Base-by-base conservation (phyloP, 164 flowering plant genomes). In the Saururus chinensis region DNA sequence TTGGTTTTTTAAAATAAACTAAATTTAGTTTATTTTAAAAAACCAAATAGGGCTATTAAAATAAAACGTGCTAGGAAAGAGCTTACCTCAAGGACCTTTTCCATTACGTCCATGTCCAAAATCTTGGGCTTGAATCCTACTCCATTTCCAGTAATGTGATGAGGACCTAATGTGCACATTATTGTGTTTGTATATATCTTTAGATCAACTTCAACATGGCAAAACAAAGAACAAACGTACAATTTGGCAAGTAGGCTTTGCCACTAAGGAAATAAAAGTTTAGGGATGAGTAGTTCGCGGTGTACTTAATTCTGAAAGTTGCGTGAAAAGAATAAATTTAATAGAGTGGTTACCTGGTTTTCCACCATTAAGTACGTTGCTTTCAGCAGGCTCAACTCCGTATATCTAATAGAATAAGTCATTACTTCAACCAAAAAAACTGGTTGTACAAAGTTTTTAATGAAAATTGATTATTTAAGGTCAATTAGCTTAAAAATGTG, bases 91-190 rank as follows among this genome's bases (percentile, higher is more conserved):
- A 90, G 88, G 70, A 93, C 99, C 73, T 75, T 82, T 24, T 93
- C 96, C 97, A 93, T 83, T n/a, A 93, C 71, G 77, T 88, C 96
- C 97, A 93, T 87, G 77, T 91, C 99, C 68, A 93, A 61, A 60
- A 93, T 91, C 51, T 88, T 88, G 21, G 97, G 99, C 59, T 87
- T 91, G 77, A 93, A 93, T 61, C 97, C 99, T 56, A 88, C 99
- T 24, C 97, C 96, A 66, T 82, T 93, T 26, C 96, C 99, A 35
- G 95, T 93, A 23, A 93, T 91, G 13, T 64, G 72, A 73, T 93
- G 99, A 71, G 97, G 97, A 66, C 99, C 99, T 90, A 45, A 60
- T 59, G 67, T 49, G 63, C 59, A 41, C 19, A 35, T 45, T 12
- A 45, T 45, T 45, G 17, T 8, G 49, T 45, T 45, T 12, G 14